Conservation (phyloP, 495 filamentous ascomycete species). For the Articulospora tetracladia region DNA sequence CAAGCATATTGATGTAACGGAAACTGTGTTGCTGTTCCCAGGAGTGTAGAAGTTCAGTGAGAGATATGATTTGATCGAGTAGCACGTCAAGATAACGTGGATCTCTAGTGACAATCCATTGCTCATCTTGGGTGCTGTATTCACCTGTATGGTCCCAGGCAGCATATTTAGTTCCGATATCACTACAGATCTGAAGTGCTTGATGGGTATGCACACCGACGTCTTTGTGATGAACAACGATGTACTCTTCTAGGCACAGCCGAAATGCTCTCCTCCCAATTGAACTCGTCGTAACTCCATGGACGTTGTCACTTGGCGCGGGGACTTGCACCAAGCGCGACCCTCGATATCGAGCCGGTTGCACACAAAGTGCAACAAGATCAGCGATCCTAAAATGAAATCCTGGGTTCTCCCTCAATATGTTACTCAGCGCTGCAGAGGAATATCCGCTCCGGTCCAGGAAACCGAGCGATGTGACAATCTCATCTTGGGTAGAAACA, state of each 20-base stretch:
- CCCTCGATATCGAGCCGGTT: not conserved
- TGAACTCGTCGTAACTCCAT: slow-evolving; percentile 14
- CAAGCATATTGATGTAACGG: slow-evolving; percentile 10
- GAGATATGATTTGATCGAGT: not conserved
- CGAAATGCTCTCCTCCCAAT: slow-evolving; percentile 11
- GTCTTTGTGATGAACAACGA: not conserved
- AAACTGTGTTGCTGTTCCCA: slow-evolving; percentile 7
- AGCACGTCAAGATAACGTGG: slow-evolving; percentile 9
- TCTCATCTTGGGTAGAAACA: slow-evolving; percentile 13
- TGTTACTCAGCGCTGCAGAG: not conserved
- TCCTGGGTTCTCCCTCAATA: slow-evolving; percentile 11
- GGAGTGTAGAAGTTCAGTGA: slow-evolving; percentile 2
- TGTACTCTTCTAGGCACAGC: slow-evolving; percentile 13
- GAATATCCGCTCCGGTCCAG: slow-evolving; percentile 12
- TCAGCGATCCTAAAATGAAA: slow-evolving; percentile 11
- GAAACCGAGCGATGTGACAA: slow-evolving; percentile 7
- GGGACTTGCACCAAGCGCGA: slow-evolving; percentile 15
- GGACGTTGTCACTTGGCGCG: slow-evolving; percentile 20
- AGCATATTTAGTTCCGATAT: slow-evolving; percentile 4
- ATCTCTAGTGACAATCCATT: slow-evolving; percentile 6
- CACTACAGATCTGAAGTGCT: slow-evolving; percentile 1
- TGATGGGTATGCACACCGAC: not conserved
- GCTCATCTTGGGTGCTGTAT: slow-evolving; percentile 4
- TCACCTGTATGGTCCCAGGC: slow-evolving; percentile 13
- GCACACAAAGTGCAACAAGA: slow-evolving; percentile 11